Evolutionary conservation across 2,329 filamentous ascomycete genomes (phyloP), one percentile per base, ranked within the genome.

Genomic region (Cercospora zeae-maydis): DNA sequence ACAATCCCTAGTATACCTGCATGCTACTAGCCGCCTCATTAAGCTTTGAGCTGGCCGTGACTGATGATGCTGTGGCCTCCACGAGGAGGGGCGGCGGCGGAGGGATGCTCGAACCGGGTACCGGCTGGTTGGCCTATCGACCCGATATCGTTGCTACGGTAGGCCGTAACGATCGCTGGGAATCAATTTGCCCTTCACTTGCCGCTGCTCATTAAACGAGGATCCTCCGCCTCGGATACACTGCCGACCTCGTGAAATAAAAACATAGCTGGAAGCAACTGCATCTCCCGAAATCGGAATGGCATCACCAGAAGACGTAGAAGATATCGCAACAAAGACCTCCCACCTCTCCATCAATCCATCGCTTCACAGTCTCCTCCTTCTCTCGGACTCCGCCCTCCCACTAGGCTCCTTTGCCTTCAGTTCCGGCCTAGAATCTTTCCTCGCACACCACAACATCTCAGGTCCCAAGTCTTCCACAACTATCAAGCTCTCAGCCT

Each of bases 401-500:
- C 91, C 91, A 0, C 82, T 95, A 0, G 91, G 91, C 62, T 91
- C 90, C n/a, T 95, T 95, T 78, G 91, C 91, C 71, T 95, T 93
- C 79, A 91, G 87, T 79, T 89, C 86, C 69, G 90, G 90, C 2
- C 83, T 95, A 14, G 91, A 95, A 78, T 93, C 90, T 42, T 93
- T 89, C 75, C 85, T 93, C 16, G 88, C 88, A 3, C 91, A 95
- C 79, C 68, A 70, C 54, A 73, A 72, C 58, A 63, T 68, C 47
- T 56, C 68, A 79, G 63, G 63, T 4, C 59, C 63, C 19, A 58
- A 53, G 69, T 73, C 19, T 70, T 69, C 16, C 68, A 72, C 61
- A 64, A 58, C 59, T 2, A 34, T 67, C 24, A 63, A 70, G 27
- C 67, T 60, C 34, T 58, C 36, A 60, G 81, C 81, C 21, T 89